phyloP scores from a whole-genome alignment of 129 eudicot genomes.

The Flaveria bidentis region DNA sequence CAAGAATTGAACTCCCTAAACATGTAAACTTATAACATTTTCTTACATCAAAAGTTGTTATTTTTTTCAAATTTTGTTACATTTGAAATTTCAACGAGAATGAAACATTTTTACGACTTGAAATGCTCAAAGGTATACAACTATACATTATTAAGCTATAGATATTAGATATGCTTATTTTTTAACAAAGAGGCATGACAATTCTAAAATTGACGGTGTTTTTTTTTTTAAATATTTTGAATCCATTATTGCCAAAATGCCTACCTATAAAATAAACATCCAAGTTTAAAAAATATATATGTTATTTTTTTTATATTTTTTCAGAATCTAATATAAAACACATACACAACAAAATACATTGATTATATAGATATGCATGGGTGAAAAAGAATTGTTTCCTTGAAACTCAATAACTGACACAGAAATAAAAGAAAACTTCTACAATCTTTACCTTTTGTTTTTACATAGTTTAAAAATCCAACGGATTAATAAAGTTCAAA shows the following conservation, averaged over 20 bases:
- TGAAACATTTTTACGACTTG: too few species aligned
- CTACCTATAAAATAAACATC: background rate
- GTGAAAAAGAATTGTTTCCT: conserved; percentile 14
- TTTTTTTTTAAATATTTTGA: background rate
- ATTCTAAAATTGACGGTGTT: background rate
- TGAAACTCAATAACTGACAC: conserved; percentile 4
- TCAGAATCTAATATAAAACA: background rate
- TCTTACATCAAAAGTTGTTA: too few species aligned
- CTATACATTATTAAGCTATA: background rate
- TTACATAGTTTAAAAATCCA: background rate
- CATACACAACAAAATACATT: conserved; percentile 9
- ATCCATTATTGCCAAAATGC: background rate
- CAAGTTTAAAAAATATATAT: background rate
- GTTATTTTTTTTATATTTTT: background rate
- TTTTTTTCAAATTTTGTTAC: too few species aligned
- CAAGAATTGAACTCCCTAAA: too few species aligned
- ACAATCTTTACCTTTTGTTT: background rate
- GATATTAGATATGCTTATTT: background rate
- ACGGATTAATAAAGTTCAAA: background rate
- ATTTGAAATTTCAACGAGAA: too few species aligned
- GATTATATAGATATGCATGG: conserved; percentile 8
- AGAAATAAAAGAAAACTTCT: background rate
- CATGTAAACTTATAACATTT: too few species aligned
- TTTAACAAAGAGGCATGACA: background rate
- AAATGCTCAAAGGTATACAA: background rate